These are phyloP conservation scores for Globisporangium spinosum DNA, from an alignment of 352 stramenopile species.

Conservation along the genomic window DNA sequence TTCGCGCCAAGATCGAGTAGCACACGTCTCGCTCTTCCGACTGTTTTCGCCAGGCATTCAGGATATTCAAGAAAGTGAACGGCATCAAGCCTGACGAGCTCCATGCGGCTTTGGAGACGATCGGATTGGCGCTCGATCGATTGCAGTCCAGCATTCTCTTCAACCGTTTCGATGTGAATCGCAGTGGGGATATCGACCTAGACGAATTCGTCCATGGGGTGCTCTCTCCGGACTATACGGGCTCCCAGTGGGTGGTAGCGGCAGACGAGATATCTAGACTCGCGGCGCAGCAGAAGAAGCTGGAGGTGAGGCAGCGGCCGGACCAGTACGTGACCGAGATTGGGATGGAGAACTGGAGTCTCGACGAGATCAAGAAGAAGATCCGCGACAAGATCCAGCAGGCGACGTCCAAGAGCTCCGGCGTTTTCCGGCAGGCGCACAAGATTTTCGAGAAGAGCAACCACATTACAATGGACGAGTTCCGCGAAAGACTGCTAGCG, in stretches of 20 bases:
- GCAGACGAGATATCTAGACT: slow-evolving; percentile 70
- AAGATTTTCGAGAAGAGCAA: slow-evolving; percentile 81
- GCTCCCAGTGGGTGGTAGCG: slow-evolving; percentile 68
- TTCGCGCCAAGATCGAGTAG: slow-evolving; percentile 82
- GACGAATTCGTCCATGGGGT: slow-evolving; percentile 82
- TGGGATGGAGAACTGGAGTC: slow-evolving; percentile 70
- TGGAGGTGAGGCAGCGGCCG: slow-evolving; percentile 34
- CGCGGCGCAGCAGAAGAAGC: slow-evolving; percentile 50
- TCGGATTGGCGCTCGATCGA: slow-evolving; percentile 52
- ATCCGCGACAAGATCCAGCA: slow-evolving; percentile 85
- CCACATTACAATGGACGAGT: slow-evolving; percentile 70
- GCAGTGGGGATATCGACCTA: slow-evolving; percentile 74
- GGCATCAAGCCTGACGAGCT: slow-evolving; percentile 76
- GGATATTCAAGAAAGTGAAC: slow-evolving; percentile 83
- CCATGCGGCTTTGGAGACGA: slow-evolving; percentile 48
- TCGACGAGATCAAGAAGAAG: slow-evolving; percentile 73
- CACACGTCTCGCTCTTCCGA: slow-evolving; percentile 71
- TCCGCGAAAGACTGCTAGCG: slow-evolving; percentile 59
- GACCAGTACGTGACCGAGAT: slow-evolving; percentile 77
- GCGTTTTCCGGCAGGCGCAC: slow-evolving; percentile 76
- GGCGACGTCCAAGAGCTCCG: slow-evolving; percentile 68
- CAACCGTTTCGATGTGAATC: slow-evolving; percentile 62
- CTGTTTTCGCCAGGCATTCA: slow-evolving; percentile 76
- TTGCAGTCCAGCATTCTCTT: slow-evolving; percentile 62
- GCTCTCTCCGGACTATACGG: slow-evolving; percentile 67